Evolutionary conservation across 441 rosid genomes (phyloP).

Genomic region (Jatropha podagrica): DNA sequence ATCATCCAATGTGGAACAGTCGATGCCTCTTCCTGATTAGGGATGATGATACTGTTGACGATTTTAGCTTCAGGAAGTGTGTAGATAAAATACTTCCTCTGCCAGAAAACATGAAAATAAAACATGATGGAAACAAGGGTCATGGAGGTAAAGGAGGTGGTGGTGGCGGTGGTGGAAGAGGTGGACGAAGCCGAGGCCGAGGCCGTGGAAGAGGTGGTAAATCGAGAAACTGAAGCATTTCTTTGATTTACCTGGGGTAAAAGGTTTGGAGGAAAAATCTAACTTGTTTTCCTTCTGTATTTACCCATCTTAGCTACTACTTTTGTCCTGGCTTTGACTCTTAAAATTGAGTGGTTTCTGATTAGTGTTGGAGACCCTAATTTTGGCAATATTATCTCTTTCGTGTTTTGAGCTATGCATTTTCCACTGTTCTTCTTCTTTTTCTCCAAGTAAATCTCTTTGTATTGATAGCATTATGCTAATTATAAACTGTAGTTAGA

Average conservation of each 20-base stretch:
- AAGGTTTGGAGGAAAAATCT: background rate
- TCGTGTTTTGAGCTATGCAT: background rate
- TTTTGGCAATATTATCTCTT: background rate
- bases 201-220: slow-evolving; percentile 52
- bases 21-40: slow-evolving; percentile 73
- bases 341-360: background rate
- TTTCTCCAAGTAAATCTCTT: background rate
- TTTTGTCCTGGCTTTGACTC: slow-evolving; percentile 11
- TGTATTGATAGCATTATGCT: no score
- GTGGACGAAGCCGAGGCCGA: slow-evolving; percentile 23
- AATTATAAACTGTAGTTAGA: no score
- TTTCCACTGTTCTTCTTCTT: background rate
- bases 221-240: slow-evolving; percentile 33
- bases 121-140: slow-evolving; percentile 45
- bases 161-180: slow-evolving; percentile 3
- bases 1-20: slow-evolving; percentile 69
- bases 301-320: background rate
- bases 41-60: slow-evolving; percentile 68
- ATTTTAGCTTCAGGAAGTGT: slow-evolving; percentile 91
- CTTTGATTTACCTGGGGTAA: background rate
- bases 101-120: slow-evolving; percentile 75
- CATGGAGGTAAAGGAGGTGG: slow-evolving; percentile 26
- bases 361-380: background rate
- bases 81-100: slow-evolving; percentile 77
- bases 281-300: slow-evolving; percentile 3